These are phyloP conservation scores for Lasiosphaeriaceae sp. DNA, from an alignment of 495 filamentous ascomycete species.

Conservation along the genomic window DNA sequence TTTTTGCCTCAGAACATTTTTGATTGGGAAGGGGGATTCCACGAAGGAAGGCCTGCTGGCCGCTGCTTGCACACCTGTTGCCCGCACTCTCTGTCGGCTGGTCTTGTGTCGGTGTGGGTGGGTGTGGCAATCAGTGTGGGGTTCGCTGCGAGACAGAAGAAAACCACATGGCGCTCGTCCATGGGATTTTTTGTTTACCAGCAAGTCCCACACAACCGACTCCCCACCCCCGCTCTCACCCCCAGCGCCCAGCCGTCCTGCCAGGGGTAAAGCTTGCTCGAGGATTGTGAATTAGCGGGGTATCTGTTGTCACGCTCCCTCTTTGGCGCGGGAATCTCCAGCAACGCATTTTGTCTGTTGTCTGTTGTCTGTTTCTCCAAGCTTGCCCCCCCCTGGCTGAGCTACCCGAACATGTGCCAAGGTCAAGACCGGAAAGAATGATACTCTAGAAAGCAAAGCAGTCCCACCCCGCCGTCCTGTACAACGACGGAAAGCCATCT, in stretches of 20 bases:
- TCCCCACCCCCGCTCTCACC: not conserved
- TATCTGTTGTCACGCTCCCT: not conserved
- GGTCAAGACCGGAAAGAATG: no score
- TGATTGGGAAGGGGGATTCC: no score
- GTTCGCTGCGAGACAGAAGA: not conserved
- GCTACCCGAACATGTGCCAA: no score
- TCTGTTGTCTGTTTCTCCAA: no score
- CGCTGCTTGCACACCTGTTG: no score
- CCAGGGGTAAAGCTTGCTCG: not conserved
- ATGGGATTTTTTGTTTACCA: conserved; percentile 9
- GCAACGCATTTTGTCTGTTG: not conserved
- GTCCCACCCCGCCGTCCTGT: no score
- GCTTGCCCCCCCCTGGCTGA: no score
- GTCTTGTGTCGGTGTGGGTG: not conserved
- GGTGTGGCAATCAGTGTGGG: not conserved
- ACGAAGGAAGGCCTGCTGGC: no score
- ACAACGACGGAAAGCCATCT: not conserved
- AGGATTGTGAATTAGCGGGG: conserved; percentile 1
- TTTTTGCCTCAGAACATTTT: no score
- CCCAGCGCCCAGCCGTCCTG: not conserved
- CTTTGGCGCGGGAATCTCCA: conserved; percentile 13
- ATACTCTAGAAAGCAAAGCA: no score
- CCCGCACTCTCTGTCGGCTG: no score
- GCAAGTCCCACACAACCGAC: not conserved
- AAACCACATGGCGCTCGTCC: conserved; percentile 3